Evolutionary conservation across 305 asterid genomes (phyloP), one percentile per base, ranked within the genome.

Genomic region (Salvia sclarea): DNA sequence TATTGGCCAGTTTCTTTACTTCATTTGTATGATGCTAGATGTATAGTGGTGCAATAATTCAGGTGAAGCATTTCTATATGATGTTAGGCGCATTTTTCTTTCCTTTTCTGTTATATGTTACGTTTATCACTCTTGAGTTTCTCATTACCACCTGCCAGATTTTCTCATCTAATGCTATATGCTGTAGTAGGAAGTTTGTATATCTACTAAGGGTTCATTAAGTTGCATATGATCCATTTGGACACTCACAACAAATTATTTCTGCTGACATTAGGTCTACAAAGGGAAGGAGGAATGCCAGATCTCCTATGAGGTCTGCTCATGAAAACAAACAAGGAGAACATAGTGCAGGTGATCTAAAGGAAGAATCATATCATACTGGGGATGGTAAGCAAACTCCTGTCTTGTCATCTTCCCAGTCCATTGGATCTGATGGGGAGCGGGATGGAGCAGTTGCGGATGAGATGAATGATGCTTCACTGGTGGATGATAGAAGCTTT

Each of bases 351-450:
- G 85, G 78, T 70, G 70, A 78, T 52, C 79, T 71, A 44, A 57
- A 30, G 63, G 90, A 86, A 54, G 95, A 84, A 68, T 85, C 89
- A 28, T 28, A 28, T 28, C 33, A 6, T 73, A 77, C 89, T 76
- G 69, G 73, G 60, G 85, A 75, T 65, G 84, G 71, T 61, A 74
- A 74, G 55, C 81, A 62, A 70, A 86, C 79, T 80, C 88, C 82
- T 28, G 33, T 18, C 33, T 13, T 69, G 10, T 28, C 52, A 78
- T 82, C 88, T 71, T 81, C 87, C 20, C 64, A 43, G n/a, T 53
- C 82, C 21, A 66, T 61, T 52, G 84, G 78, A 61, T 76, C 75
- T 65, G 86, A 78, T 73, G 78, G 71, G 52, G 92, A 86, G 62
- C 85, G 49, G 61, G 83, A 65, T 75, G 72, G 66, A 44, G 85